Evolutionary conservation across 371 early-diverging fungal species (phyloP).

Genomic region (Mycotypha africana): DNA sequence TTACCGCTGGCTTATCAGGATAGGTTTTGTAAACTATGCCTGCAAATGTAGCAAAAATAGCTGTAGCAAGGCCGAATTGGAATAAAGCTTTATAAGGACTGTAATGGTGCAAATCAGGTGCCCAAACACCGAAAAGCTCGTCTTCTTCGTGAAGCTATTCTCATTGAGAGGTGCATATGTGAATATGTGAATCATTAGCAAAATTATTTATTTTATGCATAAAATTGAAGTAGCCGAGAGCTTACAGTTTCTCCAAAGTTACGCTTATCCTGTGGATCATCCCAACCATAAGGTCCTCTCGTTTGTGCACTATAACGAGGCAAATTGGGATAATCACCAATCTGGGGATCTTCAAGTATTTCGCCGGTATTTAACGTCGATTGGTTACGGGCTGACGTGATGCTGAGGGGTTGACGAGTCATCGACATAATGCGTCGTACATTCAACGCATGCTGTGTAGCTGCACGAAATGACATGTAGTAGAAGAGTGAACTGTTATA

Average conservation of each 20-base stretch:
- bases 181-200: no score
- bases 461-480: slow-evolving; percentile 36
- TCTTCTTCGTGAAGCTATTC: slow-evolving; percentile 61
- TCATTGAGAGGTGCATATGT: no score
- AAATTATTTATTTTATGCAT: no score
- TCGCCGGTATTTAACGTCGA: slow-evolving; percentile 44
- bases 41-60: slow-evolving; percentile 35
- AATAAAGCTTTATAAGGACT: slow-evolving; percentile 49
- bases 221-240: no score
- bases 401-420: slow-evolving; percentile 22
- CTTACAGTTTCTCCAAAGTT: slow-evolving; percentile 62
- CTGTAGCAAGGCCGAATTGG: slow-evolving; percentile 38
- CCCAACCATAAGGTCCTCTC: slow-evolving; percentile 55
- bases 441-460: slow-evolving; percentile 33
- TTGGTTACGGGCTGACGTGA: slow-evolving; percentile 35
- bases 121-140: slow-evolving; percentile 58
- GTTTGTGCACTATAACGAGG: slow-evolving; percentile 54
- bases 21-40: slow-evolving; percentile 39
- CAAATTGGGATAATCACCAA: slow-evolving; percentile 63
- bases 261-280: slow-evolving; percentile 60
- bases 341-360: slow-evolving; percentile 54
- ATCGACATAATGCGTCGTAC: slow-evolving; percentile 25
- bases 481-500: no score
- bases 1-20: slow-evolving; percentile 44
- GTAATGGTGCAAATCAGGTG: slow-evolving; percentile 57